Percentiles rank a stretch among this genome's conserved stretches.
phyloP scores from a whole-genome alignment of 2,329 filamentous ascomycete genomes.

The Apiospora arundinis region DNA sequence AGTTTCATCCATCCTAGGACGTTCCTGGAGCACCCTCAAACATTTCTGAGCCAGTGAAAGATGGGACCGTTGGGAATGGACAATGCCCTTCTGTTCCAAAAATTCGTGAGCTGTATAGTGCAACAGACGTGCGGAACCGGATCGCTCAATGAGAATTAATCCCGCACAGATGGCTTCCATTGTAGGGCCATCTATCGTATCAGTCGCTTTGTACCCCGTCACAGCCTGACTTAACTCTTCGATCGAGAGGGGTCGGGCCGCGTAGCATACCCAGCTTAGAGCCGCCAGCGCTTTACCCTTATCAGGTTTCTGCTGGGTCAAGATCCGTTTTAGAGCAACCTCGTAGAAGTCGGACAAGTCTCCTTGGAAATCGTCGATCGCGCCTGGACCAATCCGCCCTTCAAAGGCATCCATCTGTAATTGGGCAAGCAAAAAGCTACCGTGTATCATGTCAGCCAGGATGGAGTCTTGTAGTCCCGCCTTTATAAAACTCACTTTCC shows the following conservation, averaged over 20 bases:
- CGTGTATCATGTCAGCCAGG: background rate
- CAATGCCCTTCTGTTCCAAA: too few species aligned
- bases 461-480: too few species aligned
- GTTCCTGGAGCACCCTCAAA: background rate
- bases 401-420: background rate
- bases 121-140: background rate
- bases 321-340: background rate
- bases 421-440: background rate
- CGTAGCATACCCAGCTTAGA: background rate
- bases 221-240: background rate
- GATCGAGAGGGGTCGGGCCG: background rate
- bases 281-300: background rate
- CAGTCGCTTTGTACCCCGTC: background rate
- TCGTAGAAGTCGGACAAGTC: background rate
- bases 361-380: background rate
- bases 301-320: background rate
- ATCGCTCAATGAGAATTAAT: background rate
- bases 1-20: background rate
- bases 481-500: slow-evolving; percentile 11
- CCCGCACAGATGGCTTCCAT: background rate
- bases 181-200: background rate
- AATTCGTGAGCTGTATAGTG: background rate
- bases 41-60: background rate
- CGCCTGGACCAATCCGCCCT: background rate
- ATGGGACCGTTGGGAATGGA: background rate